Percentiles rank a stretch among this genome's conserved stretches.
These are phyloP conservation scores for Daldinia childiae DNA, from an alignment of 495 filamentous ascomycete genomes.

Conservation along the genomic window DNA sequence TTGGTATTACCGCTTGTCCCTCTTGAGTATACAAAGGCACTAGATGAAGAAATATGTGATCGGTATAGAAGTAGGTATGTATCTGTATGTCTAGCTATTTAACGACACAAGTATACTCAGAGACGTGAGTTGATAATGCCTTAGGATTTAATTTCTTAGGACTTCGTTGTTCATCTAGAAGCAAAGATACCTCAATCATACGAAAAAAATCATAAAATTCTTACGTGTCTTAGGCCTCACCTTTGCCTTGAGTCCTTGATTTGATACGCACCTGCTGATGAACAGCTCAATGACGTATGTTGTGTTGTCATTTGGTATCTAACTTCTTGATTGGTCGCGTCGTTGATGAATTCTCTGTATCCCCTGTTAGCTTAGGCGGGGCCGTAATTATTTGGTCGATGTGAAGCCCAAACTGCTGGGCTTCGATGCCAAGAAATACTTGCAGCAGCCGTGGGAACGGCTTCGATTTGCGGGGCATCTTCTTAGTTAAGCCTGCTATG, in stretches of 20 bases:
- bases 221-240: slow-evolving; percentile 27
- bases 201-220: background rate
- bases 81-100: background rate
- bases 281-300: slow-evolving; percentile 37
- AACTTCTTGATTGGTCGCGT: slow-evolving; percentile 27
- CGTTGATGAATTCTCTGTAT: slow-evolving; percentile 8
- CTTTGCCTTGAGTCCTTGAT: slow-evolving; percentile 28
- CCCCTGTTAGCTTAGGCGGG: background rate
- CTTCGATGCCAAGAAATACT: slow-evolving; percentile 26
- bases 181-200: slow-evolving; percentile 1
- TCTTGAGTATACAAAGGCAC: background rate
- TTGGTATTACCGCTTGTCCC: background rate
- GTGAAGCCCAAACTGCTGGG: slow-evolving; percentile 11
- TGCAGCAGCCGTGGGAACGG: slow-evolving; percentile 19
- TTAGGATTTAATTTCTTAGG: background rate
- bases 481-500: slow-evolving; percentile 5
- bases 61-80: background rate
- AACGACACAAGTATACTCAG: background rate
- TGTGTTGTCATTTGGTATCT: slow-evolving; percentile 21
- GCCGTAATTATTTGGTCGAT: background rate
- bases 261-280: slow-evolving; percentile 12
- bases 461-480: slow-evolving; percentile 37
- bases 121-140: background rate
- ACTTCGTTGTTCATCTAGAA: slow-evolving; percentile 10
- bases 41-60: background rate